phyloP scores from a whole-genome alignment of 345 rosid genomes.

The Pistacia atlantica region DNA sequence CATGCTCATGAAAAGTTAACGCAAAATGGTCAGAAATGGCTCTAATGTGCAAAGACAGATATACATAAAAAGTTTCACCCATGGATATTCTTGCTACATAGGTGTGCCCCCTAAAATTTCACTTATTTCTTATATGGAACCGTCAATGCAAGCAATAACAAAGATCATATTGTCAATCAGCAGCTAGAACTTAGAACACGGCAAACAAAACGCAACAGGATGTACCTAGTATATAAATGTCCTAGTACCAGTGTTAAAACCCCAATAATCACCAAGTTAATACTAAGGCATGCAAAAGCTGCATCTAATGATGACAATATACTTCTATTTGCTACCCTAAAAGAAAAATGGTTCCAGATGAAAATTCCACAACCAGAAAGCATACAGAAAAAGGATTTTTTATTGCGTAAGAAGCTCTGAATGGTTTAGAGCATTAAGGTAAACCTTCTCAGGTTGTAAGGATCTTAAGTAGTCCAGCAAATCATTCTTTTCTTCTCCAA shows the following conservation, averaged over 20 bases:
- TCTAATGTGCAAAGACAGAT: no score
- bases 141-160: not conserved
- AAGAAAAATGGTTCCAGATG: not conserved
- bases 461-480: constrained; percentile 92
- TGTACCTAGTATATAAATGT: not conserved
- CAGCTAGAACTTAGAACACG: not conserved
- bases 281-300: constrained; percentile 15
- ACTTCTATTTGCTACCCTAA: not conserved
- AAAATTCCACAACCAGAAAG: constrained; percentile 7
- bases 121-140: not conserved
- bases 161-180: not conserved
- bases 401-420: constrained; percentile 8
- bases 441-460: constrained; percentile 92
- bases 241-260: not conserved
- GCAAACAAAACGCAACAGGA: not conserved
- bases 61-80: not conserved
- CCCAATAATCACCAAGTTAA: constrained; percentile 3
- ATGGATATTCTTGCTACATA: not conserved
- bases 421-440: constrained; percentile 6
- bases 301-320: constrained; percentile 1
- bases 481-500: constrained; percentile 98
- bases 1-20: no score
- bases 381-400: not conserved
- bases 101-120: not conserved
- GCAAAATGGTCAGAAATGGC: no score